Evolutionary conservation across 305 asterid species (phyloP).

Genomic region (Rubia peregrina): DNA sequence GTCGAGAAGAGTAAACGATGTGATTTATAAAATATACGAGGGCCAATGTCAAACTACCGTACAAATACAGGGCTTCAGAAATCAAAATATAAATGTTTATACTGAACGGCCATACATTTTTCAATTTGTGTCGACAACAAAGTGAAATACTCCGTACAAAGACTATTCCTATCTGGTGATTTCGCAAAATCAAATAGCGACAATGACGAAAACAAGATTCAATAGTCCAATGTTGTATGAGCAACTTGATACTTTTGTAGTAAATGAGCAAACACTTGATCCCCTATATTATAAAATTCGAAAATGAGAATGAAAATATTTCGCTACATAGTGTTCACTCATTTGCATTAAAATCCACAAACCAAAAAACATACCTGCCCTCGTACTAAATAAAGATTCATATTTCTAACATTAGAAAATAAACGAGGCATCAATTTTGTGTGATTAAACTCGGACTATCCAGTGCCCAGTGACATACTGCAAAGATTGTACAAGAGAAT

Average conservation of each 20-base stretch:
- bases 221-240: not conserved
- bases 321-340: too few species aligned
- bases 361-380: not conserved
- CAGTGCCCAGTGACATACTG: not conserved
- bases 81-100: too few species aligned
- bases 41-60: not conserved
- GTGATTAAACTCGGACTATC: not conserved
- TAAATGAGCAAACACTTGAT: not conserved
- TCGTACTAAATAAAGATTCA: not conserved
- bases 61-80: not conserved
- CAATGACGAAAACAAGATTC: not conserved
- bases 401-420: not conserved
- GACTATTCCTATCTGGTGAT: not conserved
- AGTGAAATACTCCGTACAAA: too few species aligned
- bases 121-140: too few species aligned
- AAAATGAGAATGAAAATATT: too few species aligned
- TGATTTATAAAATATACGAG: not conserved
- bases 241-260: not conserved
- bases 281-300: too few species aligned
- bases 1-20: not conserved
- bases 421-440: not conserved
- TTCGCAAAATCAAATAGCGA: not conserved
- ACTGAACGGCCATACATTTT: too few species aligned
- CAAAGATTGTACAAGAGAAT: conserved; percentile 5
- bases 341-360: not conserved